Evolutionary conservation across 306 rosid species (phyloP), one percentile per base, ranked within the genome.

Genomic region (Trichosanthes truncata): DNA sequence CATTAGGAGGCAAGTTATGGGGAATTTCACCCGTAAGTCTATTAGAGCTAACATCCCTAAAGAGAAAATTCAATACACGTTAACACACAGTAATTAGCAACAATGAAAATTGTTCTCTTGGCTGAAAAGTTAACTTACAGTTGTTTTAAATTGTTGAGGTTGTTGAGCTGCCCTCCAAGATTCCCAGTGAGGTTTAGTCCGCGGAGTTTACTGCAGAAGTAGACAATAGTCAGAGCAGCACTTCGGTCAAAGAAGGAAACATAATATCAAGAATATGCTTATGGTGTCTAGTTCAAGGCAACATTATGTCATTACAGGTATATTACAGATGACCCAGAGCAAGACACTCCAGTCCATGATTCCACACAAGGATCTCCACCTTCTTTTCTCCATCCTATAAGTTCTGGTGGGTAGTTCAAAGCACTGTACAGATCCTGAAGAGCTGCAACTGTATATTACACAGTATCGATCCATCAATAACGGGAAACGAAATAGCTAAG

Each of bases 31-130:
- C 99, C 78, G 29, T 51, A 77, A 95, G 78, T 79, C 74, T 84
- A 81, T 95, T 95, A 45, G 81, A 91, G 86, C 97, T 95, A 87
- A 90, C 81, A 84, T 95, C 97, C 86, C 99, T 95, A 57, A 18
- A 76, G 76, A 77, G 36, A 68, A 8, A 29, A 78, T 43, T 17
- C 3, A 78, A 53, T 14, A 75, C 66, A 75, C 7, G 31, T 52
- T 29, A 31, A 18, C 17, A 51, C 7, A 29, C n/a, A 1, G 65
- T 29, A 52, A 52, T 20, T 53, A 29, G 26, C 25, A 46, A 46
- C 48, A 65, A 2, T 61, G 5, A 23, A 25, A 78, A 62, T 45
- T 77, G 23, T 14, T 38, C 43, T 4, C 6, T 21, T 33, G 20
- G 21, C 49, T 43, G 67, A 31, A 71, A 20, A 77, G 60, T 77